A percentile compares a stretch with the other conserved stretches of the same genome.
Evolutionary conservation across 306 rosid genomes (phyloP).

Genomic region (Acacia confusa): DNA sequence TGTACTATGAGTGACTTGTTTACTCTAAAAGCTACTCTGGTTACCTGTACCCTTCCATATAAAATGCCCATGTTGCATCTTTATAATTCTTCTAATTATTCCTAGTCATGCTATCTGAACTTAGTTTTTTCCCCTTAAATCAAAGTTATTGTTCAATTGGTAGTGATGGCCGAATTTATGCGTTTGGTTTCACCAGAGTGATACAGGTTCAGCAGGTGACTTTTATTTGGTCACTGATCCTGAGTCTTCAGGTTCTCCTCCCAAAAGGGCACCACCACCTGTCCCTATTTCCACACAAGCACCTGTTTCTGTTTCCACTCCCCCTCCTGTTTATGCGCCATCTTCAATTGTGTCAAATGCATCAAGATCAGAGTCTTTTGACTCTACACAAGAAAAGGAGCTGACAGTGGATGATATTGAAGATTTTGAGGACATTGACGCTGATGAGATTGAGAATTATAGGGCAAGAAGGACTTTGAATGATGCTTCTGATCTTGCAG

Average conservation of each 20-base stretch:
- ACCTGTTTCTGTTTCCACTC: conserved; percentile 46
- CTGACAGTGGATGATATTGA: conserved; percentile 93
- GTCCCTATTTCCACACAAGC: conserved; percentile 51
- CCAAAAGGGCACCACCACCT: conserved; percentile 87
- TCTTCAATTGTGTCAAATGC: conserved; percentile 55
- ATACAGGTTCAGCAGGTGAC: conserved; percentile 78
- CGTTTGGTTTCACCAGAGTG: conserved; percentile 64
- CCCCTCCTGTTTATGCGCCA: conserved; percentile 49
- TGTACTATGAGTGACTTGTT: not conserved
- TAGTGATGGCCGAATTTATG: conserved; percentile 36
- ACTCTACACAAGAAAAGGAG: conserved; percentile 72
- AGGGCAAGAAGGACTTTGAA: conserved; percentile 74
- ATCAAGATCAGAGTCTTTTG: conserved; percentile 81
- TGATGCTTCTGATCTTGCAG: conserved; percentile 87
- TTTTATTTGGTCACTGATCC: conserved; percentile 83
- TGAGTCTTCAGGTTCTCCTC: conserved; percentile 88
- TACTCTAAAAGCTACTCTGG: not conserved
- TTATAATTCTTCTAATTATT: conserved; percentile 27
- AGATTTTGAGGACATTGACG: conserved; percentile 71
- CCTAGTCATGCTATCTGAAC: conserved; percentile 21
- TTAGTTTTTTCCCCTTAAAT: not conserved
- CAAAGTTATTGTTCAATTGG: conserved; percentile 24
- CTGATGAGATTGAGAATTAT: conserved; percentile 47
- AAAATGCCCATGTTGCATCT: conserved; percentile 10
- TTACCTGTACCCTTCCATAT: not conserved